Evolutionary conservation across 2,329 filamentous ascomycete genomes (phyloP).

Genomic region (Aspergillus chevalieri): DNA sequence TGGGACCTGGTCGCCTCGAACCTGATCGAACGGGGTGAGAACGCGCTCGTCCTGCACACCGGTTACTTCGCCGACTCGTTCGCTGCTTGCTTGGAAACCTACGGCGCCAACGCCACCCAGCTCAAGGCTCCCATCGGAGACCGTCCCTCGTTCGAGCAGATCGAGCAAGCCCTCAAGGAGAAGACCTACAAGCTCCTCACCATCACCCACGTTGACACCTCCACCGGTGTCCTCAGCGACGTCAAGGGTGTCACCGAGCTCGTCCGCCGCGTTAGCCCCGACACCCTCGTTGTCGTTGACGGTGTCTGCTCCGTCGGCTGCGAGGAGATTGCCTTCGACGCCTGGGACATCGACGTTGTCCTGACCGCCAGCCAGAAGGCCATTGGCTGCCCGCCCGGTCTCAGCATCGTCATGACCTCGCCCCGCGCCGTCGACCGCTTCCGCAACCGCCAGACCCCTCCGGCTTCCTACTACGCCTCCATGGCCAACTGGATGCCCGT

Average conservation of each 20-base stretch:
- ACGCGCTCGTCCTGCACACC: slow-evolving; percentile 87
- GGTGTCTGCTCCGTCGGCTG: slow-evolving; percentile 95
- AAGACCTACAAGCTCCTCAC: slow-evolving; percentile 93
- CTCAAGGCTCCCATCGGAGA: slow-evolving; percentile 84
- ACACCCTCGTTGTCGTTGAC: slow-evolving; percentile 87
- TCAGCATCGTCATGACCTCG: slow-evolving; percentile 92
- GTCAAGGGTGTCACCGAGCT: slow-evolving; percentile 76
- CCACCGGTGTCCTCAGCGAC: slow-evolving; percentile 90
- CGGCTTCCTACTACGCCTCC: slow-evolving; percentile 86
- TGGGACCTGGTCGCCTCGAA: slow-evolving; percentile 98
- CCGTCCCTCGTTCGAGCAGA: slow-evolving; percentile 75
- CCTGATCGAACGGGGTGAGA: slow-evolving; percentile 79
- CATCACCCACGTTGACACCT: slow-evolving; percentile 95
- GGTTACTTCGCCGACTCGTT: slow-evolving; percentile 98
- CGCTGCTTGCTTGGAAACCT: slow-evolving; percentile 82
- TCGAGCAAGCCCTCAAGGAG: slow-evolving; percentile 80
- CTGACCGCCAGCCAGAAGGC: slow-evolving; percentile 95
- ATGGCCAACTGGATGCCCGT: slow-evolving; percentile 98
- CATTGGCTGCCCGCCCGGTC: slow-evolving; percentile 87
- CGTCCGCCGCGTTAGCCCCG: slow-evolving; percentile 78
- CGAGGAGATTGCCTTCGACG: slow-evolving; percentile 93
- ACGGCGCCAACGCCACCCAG: slow-evolving; percentile 84
- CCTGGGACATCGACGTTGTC: slow-evolving; percentile 87
- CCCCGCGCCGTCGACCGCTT: slow-evolving; percentile 76
- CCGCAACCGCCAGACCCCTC: slow-evolving; percentile 72